A percentile compares a stretch with the other conserved stretches of the same genome.
phyloP scores from a whole-genome alignment of 345 rosid genomes.

The Eucalyptus cloeziana region DNA sequence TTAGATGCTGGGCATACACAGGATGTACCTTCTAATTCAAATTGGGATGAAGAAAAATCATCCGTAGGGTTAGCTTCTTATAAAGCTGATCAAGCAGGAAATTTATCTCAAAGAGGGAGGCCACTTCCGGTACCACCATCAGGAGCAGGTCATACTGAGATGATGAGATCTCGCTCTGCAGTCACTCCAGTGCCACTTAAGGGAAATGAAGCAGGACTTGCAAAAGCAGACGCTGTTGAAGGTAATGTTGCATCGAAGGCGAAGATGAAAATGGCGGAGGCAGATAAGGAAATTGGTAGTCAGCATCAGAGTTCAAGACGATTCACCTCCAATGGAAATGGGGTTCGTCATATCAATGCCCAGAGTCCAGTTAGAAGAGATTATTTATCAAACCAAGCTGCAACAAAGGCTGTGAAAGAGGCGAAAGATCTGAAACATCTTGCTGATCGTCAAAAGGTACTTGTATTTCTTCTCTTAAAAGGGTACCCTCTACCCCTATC shows the following conservation, averaged over 20 bases:
- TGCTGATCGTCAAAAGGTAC: slow-evolving; percentile 93
- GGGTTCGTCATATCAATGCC: slow-evolving; percentile 36
- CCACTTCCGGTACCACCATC: slow-evolving; percentile 23
- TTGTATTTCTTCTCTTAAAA: not conserved
- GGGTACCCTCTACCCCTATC: slow-evolving; percentile 28
- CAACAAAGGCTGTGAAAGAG: slow-evolving; percentile 72
- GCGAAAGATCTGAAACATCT: slow-evolving; percentile 85
- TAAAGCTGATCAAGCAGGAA: slow-evolving; percentile 23
- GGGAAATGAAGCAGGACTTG: slow-evolving; percentile 11
- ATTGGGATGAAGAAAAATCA: slow-evolving; percentile 16
- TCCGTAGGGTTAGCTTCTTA: slow-evolving; percentile 5
- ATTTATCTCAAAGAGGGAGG: slow-evolving; percentile 25
- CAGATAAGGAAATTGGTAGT: slow-evolving; percentile 34
- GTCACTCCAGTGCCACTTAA: slow-evolving; percentile 14
- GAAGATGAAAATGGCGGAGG: slow-evolving; percentile 22
- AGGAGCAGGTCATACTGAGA: slow-evolving; percentile 33
- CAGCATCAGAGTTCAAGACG: slow-evolving; percentile 27
- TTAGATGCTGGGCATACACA: not conserved
- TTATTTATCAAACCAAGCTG: slow-evolving; percentile 46
- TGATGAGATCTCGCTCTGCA: not conserved
- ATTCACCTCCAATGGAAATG: slow-evolving; percentile 37
- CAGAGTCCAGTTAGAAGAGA: slow-evolving; percentile 72
- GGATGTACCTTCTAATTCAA: not conserved
- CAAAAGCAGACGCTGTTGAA: slow-evolving; percentile 10
- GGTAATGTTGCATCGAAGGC: slow-evolving; percentile 23